Evolutionary conservation across 2,329 filamentous ascomycete genomes (phyloP).

Genomic region (Curvularia sp.): DNA sequence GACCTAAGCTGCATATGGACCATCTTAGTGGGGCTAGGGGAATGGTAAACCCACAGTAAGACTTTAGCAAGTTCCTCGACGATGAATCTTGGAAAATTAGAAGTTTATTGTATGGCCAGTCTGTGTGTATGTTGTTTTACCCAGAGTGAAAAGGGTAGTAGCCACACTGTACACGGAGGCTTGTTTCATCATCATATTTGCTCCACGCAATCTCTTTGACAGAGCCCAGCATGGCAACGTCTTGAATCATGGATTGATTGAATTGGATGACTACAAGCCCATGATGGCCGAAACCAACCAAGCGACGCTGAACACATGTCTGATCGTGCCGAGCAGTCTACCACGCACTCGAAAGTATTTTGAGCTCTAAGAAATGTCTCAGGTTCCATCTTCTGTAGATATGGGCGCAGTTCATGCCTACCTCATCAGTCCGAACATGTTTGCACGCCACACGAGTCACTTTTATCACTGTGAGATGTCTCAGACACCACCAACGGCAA

Average conservation of each 20-base stretch:
- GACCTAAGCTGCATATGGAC: neutral
- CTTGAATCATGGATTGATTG: too few relatives aligned
- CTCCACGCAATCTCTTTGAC: constrained; percentile 11
- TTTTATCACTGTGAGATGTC: too few relatives aligned
- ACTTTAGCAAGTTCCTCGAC: constrained; percentile 62
- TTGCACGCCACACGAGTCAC: too few relatives aligned
- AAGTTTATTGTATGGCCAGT: constrained; percentile 58
- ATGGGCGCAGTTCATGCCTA: too few relatives aligned
- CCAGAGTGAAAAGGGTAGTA: constrained; percentile 13
- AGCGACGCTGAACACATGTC: constrained; percentile 23
- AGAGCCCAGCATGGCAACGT: constrained; percentile 8
- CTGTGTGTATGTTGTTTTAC: constrained; percentile 56
- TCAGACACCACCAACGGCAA: too few relatives aligned
- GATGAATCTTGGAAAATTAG: constrained; percentile 52
- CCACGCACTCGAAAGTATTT: too few relatives aligned
- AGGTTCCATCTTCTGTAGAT: neutral
- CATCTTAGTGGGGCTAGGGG: neutral
- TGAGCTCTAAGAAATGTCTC: too few relatives aligned
- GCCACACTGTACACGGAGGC: constrained; percentile 10
- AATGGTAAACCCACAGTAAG: constrained; percentile 51
- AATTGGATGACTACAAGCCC: too few relatives aligned
- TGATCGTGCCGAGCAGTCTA: neutral
- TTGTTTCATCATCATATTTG: constrained; percentile 9
- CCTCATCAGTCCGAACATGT: too few relatives aligned
- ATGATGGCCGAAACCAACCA: constrained; percentile 22